Conservation (phyloP, 139 green algal species). For the Yamagishiella unicocca region DNA sequence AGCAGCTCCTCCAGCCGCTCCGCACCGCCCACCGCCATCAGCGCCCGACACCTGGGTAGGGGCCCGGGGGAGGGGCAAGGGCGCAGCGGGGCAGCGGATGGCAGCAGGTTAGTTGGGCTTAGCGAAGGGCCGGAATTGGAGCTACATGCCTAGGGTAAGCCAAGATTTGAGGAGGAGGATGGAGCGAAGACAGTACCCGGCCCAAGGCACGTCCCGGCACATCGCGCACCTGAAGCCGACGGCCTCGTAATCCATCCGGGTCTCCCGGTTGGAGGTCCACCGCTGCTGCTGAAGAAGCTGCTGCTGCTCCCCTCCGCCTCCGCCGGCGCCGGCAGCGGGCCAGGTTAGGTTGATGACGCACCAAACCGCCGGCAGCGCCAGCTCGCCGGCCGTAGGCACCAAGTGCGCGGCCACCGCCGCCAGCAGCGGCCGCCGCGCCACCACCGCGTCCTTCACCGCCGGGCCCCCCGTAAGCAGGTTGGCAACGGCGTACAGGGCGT, state of each 20-base stretch:
- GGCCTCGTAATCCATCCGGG: neutral
- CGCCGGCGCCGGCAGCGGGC: neutral
- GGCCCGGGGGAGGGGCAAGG: neutral
- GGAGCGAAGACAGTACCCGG: neutral
- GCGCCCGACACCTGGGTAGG: constrained; percentile 9
- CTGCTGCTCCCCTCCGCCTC: neutral
- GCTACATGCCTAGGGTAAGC: neutral
- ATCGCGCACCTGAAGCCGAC: neutral
- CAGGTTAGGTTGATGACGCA: constrained; percentile 67
- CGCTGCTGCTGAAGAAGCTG: too few relatives aligned
- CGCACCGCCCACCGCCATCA: constrained; percentile 43
- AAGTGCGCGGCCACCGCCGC: neutral
- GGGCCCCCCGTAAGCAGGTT: constrained; percentile 59
- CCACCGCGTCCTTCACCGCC: constrained; percentile 51
- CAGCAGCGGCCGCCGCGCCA: constrained; percentile 52
- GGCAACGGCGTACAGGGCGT: constrained; percentile 53
- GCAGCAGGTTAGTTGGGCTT: neutral
- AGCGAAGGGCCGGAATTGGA: neutral
- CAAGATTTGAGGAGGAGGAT: neutral
- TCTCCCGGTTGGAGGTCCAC: too few relatives aligned
- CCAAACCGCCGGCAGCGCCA: constrained; percentile 62
- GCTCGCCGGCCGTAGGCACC: neutral
- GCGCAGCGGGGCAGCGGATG: neutral
- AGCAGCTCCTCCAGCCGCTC: constrained; percentile 39
- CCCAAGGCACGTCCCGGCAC: neutral